A percentile compares a stretch with the other conserved stretches of the same genome.
These are phyloP conservation scores for Blastobotrys arbuscula DNA, from an alignment of 1,139 yeast species.

Conservation along the genomic window DNA sequence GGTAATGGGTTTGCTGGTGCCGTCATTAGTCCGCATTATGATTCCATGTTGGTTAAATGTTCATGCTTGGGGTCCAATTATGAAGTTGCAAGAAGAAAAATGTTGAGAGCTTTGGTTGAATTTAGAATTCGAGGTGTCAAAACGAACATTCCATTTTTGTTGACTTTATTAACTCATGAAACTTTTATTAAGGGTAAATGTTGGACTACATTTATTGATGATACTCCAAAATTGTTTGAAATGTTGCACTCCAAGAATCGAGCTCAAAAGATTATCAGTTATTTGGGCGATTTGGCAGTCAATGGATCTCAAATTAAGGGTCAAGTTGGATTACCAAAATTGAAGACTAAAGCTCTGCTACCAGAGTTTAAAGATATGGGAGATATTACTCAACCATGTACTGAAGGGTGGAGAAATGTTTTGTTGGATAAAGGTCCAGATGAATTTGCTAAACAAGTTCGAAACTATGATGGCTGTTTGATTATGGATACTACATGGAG, in stretches of 20 bases:
- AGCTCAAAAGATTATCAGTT: constrained; percentile 86
- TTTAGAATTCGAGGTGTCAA: constrained; percentile 98
- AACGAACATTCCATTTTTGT: constrained; percentile 92
- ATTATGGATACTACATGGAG: constrained; percentile 99
- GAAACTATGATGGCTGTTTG: constrained; percentile 78
- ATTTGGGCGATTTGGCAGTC: constrained; percentile 87
- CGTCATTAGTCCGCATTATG: constrained; percentile 94
- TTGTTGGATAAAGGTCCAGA: constrained; percentile 82
- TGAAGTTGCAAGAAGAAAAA: constrained; percentile 95
- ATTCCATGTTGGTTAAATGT: constrained; percentile 97
- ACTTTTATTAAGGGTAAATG: constrained; percentile 84
- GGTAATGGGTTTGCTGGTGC: constrained; percentile 99
- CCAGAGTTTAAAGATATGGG: constrained; percentile 58
- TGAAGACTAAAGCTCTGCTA: constrained; percentile 64
- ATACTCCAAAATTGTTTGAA: constrained; percentile 91
- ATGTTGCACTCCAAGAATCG: constrained; percentile 94
- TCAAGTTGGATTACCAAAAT: constrained; percentile 86
- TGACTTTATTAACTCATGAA: constrained; percentile 87
- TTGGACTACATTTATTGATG: constrained; percentile 99
- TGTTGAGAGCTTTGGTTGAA: constrained; percentile 93
- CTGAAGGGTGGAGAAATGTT: constrained; percentile 89
- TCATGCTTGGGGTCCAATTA: constrained; percentile 94
- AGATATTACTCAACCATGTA: constrained; percentile 53
- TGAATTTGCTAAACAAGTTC: constrained; percentile 80
- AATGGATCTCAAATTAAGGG: constrained; percentile 96